Evolutionary conservation across 78 protist species (phyloP).

Genomic region (Isochrysis galbana): DNA sequence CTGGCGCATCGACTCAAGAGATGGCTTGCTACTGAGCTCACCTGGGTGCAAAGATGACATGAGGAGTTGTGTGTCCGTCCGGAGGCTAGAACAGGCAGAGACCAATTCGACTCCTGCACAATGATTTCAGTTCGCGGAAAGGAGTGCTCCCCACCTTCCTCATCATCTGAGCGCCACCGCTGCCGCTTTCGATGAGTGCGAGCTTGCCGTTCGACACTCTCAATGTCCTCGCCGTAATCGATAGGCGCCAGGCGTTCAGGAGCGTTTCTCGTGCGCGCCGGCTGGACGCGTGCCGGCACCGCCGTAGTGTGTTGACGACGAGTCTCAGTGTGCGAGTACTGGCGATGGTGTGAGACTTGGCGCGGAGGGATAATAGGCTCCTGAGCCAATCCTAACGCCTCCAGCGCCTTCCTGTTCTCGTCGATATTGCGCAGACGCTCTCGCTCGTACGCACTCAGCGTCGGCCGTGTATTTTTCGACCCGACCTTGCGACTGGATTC

Average conservation of each 20-base stretch:
- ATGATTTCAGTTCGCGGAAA: not conserved
- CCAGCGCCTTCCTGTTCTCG: not conserved
- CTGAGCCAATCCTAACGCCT: not conserved
- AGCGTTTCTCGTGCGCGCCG: not conserved
- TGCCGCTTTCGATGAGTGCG: not conserved
- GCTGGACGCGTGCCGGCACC: not conserved
- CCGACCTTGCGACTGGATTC: no score
- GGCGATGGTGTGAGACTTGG: not conserved
- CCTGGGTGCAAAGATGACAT: not conserved
- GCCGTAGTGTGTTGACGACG: not conserved
- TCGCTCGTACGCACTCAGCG: not conserved
- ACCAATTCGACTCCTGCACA: not conserved
- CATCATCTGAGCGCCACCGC: not conserved
- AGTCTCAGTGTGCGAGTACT: not conserved
- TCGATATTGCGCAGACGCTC: not conserved
- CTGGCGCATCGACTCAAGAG: not conserved
- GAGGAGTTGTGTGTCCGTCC: not conserved
- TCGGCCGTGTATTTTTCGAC: no score
- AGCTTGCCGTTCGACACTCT: not conserved
- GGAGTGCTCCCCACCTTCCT: not conserved
- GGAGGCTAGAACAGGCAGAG: not conserved
- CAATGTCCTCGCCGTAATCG: not conserved
- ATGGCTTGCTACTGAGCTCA: not conserved
- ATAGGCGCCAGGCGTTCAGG: not conserved
- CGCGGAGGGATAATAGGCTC: not conserved